Evolutionary conservation across 257 asterid species (phyloP).

Genomic region (Solanum rostratum): DNA sequence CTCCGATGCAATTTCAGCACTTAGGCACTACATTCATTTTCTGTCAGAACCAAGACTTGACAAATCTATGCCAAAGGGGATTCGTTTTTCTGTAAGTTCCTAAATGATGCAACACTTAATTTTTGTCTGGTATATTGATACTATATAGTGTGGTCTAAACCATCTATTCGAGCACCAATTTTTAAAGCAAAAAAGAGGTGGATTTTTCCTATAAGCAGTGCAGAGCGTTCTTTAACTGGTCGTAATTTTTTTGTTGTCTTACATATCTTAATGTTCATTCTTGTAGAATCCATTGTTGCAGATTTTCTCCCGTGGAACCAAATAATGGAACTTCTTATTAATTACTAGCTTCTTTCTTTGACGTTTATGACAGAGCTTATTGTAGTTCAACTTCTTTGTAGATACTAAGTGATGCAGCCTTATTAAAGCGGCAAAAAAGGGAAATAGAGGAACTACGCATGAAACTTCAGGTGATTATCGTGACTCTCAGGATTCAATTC

Average conservation of each 20-base stretch:
- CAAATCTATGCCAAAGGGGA: neutral
- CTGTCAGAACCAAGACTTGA: neutral
- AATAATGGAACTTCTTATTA: neutral
- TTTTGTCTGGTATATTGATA: neutral
- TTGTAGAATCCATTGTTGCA: neutral
- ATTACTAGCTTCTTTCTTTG: neutral
- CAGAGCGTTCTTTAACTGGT: neutral
- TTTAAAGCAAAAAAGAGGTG: neutral
- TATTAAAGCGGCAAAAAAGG: conserved; percentile 74
- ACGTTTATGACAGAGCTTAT: conserved; percentile 1
- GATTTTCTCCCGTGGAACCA: neutral
- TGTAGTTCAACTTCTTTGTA: conserved; percentile 18
- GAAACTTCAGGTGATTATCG: conserved; percentile 69
- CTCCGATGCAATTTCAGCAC: neutral
- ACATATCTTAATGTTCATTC: neutral
- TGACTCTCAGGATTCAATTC: neutral
- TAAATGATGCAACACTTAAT: neutral
- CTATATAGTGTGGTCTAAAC: neutral
- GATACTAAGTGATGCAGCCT: conserved; percentile 94
- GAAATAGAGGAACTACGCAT: conserved; percentile 82
- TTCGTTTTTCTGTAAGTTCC: neutral
- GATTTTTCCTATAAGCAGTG: neutral
- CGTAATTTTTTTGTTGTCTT: neutral
- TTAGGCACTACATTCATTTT: neutral
- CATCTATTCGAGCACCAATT: neutral